A percentile compares a stretch with the other conserved stretches of the same genome.
phyloP scores from a whole-genome alignment of 2,329 filamentous ascomycete species.

The Colletotrichum sp. region DNA sequence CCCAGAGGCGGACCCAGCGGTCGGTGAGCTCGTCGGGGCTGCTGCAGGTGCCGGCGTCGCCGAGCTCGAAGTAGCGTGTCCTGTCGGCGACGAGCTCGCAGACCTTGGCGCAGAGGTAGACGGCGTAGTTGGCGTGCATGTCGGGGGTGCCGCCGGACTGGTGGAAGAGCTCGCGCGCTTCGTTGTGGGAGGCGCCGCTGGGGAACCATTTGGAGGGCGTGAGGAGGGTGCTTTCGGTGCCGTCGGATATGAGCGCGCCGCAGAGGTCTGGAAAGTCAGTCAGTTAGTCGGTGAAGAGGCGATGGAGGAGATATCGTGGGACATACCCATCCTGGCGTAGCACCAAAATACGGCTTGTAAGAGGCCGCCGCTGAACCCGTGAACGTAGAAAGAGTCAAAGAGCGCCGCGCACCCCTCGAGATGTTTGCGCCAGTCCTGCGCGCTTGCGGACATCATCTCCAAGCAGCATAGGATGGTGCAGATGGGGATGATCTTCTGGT shows the following conservation, averaged over 20 bases:
- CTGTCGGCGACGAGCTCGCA: constrained; percentile 55
- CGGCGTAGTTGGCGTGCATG: constrained; percentile 63
- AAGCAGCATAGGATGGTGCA: constrained; percentile 43
- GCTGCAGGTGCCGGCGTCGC: constrained; percentile 47
- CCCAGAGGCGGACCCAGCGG: constrained; percentile 53
- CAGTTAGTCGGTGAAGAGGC: neutral
- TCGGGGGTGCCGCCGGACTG: constrained; percentile 38
- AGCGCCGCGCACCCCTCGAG: constrained; percentile 62
- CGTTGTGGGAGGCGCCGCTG: constrained; percentile 36
- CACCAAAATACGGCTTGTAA: constrained; percentile 63
- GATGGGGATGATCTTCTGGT: constrained; percentile 37
- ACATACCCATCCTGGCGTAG: constrained; percentile 58
- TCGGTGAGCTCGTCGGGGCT: constrained; percentile 40
- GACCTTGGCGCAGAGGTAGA: constrained; percentile 58
- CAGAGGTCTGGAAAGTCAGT: constrained; percentile 50
- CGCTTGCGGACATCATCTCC: constrained; percentile 48
- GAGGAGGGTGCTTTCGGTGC: constrained; percentile 55
- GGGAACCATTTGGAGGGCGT: constrained; percentile 53
- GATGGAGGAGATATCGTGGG: neutral
- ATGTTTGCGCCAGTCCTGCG: constrained; percentile 57
- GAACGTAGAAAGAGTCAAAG: constrained; percentile 56
- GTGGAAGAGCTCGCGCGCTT: constrained; percentile 39
- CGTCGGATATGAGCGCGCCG: constrained; percentile 59
- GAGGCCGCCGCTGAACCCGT: constrained; percentile 56
- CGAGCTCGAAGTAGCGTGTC: constrained; percentile 52